These are phyloP conservation scores for Tubosaeta sp. DNA, from an alignment of 768 basidiomycete genomes.

Conservation along the genomic window DNA sequence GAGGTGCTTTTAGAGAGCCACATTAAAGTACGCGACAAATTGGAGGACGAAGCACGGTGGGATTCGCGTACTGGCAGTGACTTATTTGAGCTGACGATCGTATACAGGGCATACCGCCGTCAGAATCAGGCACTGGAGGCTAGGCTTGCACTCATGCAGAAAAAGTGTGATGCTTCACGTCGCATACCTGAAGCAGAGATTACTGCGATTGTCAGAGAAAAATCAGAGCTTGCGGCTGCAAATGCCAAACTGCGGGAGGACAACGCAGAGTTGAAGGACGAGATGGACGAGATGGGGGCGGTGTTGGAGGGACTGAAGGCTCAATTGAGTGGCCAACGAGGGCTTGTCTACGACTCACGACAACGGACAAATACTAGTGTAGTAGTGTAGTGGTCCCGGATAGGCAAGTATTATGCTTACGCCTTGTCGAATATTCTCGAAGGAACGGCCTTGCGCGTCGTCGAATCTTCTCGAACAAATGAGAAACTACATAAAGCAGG, in stretches of 20 bases:
- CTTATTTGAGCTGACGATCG: neutral
- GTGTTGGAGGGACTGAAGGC: conserved; percentile 67
- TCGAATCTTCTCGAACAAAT: conserved; percentile 46
- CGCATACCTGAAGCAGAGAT: conserved; percentile 39
- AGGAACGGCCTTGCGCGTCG: conserved; percentile 13
- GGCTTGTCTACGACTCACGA: conserved; percentile 44
- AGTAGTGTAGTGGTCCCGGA: conserved; percentile 11
- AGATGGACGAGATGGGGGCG: conserved; percentile 62
- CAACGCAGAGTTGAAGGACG: conserved; percentile 51
- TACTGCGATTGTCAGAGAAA: conserved; percentile 43
- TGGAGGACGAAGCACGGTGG: conserved; percentile 61
- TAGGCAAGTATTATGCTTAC: conserved; percentile 16
- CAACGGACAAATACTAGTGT: conserved; percentile 32
- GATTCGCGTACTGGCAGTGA: conserved; percentile 10
- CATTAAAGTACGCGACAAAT: conserved; percentile 46
- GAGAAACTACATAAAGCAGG: conserved; percentile 34
- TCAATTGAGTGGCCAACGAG: conserved; percentile 45
- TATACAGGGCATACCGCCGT: conserved; percentile 48
- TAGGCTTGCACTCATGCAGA: conserved; percentile 44
- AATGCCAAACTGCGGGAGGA: conserved; percentile 55
- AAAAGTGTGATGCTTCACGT: conserved; percentile 35
- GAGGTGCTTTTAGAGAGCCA: conserved; percentile 57
- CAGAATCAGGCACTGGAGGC: conserved; percentile 62
- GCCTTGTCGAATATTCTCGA: conserved; percentile 34
- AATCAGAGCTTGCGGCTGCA: conserved; percentile 40